phyloP scores from a whole-genome alignment of 108 stramenopile species.

The Fragilaria radians region DNA sequence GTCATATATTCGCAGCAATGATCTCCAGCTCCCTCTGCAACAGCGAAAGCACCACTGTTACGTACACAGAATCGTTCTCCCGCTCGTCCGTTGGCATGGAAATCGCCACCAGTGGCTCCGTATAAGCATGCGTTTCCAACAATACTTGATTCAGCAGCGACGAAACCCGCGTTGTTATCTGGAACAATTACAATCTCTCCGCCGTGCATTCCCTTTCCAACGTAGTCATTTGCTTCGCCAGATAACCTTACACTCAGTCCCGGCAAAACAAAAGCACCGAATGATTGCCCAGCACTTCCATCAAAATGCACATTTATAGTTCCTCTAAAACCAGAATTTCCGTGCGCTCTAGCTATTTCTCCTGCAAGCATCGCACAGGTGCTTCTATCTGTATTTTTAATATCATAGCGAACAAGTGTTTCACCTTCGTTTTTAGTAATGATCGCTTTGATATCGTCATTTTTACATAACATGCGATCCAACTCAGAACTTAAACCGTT shows the following conservation, averaged over 20 bases:
- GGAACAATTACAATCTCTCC: constrained; percentile 91
- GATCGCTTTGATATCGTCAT: constrained; percentile 61
- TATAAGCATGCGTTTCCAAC: constrained; percentile 95
- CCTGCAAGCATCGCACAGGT: constrained; percentile 85
- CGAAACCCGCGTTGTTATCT: constrained; percentile 70
- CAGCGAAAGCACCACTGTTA: constrained; percentile 92
- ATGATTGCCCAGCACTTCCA: constrained; percentile 94
- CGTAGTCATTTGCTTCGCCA: constrained; percentile 97
- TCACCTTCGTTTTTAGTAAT: constrained; percentile 71
- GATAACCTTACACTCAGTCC: constrained; percentile 81
- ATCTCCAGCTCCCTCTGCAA: constrained; percentile 95
- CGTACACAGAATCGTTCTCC: constrained; percentile 97
- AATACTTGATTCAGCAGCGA: constrained; percentile 86
- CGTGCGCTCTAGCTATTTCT: constrained; percentile 86
- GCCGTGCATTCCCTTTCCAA: constrained; percentile 95
- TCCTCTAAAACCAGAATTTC: constrained; percentile 82
- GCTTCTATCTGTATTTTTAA: constrained; percentile 85
- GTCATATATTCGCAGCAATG: constrained; percentile 99
- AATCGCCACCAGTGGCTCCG: constrained; percentile 93
- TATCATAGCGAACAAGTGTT: constrained; percentile 45
- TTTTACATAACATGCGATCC: constrained; percentile 64
- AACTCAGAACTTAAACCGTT: constrained; percentile 80
- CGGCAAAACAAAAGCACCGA: constrained; percentile 86
- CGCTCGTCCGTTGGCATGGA: constrained; percentile 91
- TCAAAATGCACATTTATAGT: constrained; percentile 81